Evolutionary conservation across 2,329 filamentous ascomycete species (phyloP), one percentile per base, ranked within the genome.

Genomic region (Alternaria solani): DNA sequence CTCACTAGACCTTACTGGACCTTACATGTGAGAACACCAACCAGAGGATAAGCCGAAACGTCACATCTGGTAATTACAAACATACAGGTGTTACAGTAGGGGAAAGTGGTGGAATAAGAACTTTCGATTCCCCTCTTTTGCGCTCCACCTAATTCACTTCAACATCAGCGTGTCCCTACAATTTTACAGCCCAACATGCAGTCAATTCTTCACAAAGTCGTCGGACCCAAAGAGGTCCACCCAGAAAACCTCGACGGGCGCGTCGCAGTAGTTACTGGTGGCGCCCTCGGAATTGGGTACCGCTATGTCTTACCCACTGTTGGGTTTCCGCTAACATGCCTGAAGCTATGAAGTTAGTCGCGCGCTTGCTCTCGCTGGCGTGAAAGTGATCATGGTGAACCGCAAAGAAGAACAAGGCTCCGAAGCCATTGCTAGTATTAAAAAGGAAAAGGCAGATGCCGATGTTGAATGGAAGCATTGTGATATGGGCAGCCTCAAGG

Each of bases 221-320:
- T 80, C 39, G 79, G 80, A 79, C 79, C 0, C 4, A 75, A 73
- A 18, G 64, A 79, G 9, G 74, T 79, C 0, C 69, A 77, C 7
- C 59, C 57, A n/a, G 49, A 52, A 3, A 30, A 52, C 4, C 34
- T 52, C 32, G 49, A 70, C 71, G 7, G 44, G 1, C 44, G 44
- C 18, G 28, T 48, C 28, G 44, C 44, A 6, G 44, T 48, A 23
- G 44, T 48, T 11, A 48, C 44, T 0, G 44, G 44, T 5, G 28
- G 44, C 20, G 44, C 44, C 1, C 44, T 48, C 2, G 44, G 44
- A 25, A 48, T 48, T 4, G 44, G 44, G 44, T 48, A 48, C 18
- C 25, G 2, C 28, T n/a, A 48, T 8, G 2, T 5, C 6, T 12
- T 23, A 4, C 8, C 4, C 4, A 1, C 28, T 9, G 16, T 12